Evolutionary conservation across 345 rosid genomes (phyloP).

Genomic region (Cardamine resedifolia): DNA sequence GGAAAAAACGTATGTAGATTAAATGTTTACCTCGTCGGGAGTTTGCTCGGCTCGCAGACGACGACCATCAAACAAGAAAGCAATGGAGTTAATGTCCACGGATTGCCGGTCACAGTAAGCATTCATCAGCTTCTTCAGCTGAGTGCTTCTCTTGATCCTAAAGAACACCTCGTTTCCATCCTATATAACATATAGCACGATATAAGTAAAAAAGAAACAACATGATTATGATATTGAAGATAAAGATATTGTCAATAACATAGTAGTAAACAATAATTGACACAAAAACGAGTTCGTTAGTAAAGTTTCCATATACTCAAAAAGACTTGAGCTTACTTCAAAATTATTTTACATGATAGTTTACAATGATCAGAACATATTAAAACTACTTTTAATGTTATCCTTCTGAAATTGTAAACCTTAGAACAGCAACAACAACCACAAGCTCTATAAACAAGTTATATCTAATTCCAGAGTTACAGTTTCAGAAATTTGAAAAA

Average conservation of each 20-base stretch:
- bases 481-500: neutral
- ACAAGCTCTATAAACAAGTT: neutral
- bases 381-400: neutral
- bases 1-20: neutral
- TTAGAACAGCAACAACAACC: neutral
- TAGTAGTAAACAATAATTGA: neutral
- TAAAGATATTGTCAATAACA: neutral
- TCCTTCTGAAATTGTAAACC: neutral
- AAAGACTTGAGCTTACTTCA: neutral
- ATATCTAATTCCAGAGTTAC: neutral
- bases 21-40: slow-evolving; percentile 68
- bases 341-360: neutral
- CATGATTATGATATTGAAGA: slow-evolving; percentile 47
- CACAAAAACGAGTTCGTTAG: neutral
- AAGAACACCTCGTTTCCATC: slow-evolving; percentile 88
- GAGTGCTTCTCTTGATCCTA: slow-evolving; percentile 86
- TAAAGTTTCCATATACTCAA: neutral
- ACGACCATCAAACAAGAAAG: slow-evolving; percentile 87
- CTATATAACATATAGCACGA: slow-evolving; percentile 33
- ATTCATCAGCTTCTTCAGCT: slow-evolving; percentile 83
- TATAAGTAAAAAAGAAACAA: neutral
- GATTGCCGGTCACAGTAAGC: slow-evolving; percentile 88
- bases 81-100: slow-evolving; percentile 70
- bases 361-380: neutral
- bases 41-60: slow-evolving; percentile 82